phyloP scores from a whole-genome alignment of 306 rosid species.

The Geum urbanum region DNA sequence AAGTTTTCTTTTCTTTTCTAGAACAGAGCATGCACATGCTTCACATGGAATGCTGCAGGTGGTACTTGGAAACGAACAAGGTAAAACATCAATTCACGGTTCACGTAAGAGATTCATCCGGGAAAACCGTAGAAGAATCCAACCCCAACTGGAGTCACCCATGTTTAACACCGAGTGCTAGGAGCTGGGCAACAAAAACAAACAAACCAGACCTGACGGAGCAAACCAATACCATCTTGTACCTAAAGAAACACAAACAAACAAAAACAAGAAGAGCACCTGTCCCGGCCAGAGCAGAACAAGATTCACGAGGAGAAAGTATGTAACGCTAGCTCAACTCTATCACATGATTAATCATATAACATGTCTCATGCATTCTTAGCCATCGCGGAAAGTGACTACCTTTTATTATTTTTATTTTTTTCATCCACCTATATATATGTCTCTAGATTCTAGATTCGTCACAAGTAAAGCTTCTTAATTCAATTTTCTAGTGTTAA shows the following conservation, averaged over 20 bases:
- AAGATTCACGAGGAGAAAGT: slow-evolving; percentile 15
- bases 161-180: not conserved
- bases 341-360: not conserved
- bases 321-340: not conserved
- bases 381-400: not conserved
- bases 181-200: not conserved
- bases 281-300: not conserved
- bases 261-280: slow-evolving; percentile 14
- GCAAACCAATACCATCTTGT: not conserved
- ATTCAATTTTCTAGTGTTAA: not conserved
- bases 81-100: not conserved
- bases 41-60: not conserved
- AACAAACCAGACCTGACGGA: not conserved
- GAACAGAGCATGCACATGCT: not conserved
- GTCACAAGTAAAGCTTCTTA: not conserved
- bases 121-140: slow-evolving; percentile 4
- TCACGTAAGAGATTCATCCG: not conserved
- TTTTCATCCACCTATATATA: not conserved
- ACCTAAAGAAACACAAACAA: not conserved
- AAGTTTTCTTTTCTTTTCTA: not conserved
- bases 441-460: not conserved
- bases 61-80: not conserved
- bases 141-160: slow-evolving; percentile 5
- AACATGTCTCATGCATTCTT: not conserved
- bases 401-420: too few relatives aligned